A percentile compares a stretch with the other conserved stretches of the same genome.
Conservation (phyloP, 495 filamentous ascomycete genomes). For the Trichoderma orchidacearum region DNA sequence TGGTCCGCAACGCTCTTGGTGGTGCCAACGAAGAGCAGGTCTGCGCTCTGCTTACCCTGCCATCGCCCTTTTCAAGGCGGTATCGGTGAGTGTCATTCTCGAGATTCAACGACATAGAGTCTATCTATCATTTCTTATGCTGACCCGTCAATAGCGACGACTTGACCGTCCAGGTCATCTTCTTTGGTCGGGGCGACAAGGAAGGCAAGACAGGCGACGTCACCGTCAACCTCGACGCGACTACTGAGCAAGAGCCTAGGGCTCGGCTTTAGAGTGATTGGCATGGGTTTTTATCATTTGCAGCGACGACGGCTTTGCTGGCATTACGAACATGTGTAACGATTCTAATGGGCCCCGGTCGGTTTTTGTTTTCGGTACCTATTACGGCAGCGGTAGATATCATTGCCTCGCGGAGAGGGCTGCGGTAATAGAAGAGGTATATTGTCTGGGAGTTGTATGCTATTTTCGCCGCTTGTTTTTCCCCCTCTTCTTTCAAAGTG, state of each 20-base stretch:
- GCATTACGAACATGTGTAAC: neutral
- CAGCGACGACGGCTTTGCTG: neutral
- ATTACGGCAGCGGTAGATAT: neutral
- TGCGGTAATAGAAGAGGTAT: neutral
- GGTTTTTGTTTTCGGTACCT: neutral
- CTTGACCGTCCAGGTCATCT: constrained; percentile 95
- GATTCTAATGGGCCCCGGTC: neutral
- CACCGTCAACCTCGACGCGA: constrained; percentile 74
- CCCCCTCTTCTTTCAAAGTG: neutral
- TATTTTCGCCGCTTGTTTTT: neutral
- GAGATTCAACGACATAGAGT: no score
- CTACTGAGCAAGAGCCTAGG: constrained; percentile 42
- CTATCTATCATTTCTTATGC: constrained; percentile 4
- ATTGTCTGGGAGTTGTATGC: neutral
- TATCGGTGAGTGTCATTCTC: constrained; percentile 48
- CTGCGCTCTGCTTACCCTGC: constrained; percentile 82
- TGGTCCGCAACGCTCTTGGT: constrained; percentile 90
- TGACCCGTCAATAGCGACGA: constrained; percentile 51
- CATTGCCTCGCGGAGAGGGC: neutral
- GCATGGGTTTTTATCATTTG: neutral
- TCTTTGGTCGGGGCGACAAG: constrained; percentile 75
- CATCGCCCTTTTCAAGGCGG: constrained; percentile 75
- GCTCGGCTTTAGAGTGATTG: constrained; percentile 21
- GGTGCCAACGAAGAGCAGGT: constrained; percentile 91
- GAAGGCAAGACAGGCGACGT: constrained; percentile 45